Evolutionary conservation across 2,329 filamentous ascomycete genomes (phyloP).

Genomic region (Simplicillium aogashimaense): DNA sequence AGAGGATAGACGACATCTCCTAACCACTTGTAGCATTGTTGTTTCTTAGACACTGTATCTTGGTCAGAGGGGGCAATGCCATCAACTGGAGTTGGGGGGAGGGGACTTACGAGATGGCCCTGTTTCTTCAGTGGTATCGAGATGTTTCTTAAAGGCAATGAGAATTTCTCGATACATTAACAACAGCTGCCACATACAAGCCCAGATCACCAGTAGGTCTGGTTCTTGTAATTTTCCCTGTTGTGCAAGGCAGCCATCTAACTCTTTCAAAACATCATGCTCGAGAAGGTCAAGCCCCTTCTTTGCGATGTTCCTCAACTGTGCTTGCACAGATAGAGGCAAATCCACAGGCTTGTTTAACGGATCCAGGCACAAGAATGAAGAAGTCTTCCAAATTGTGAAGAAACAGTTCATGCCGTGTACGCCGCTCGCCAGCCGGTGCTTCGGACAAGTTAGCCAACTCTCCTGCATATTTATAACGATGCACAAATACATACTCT

Average conservation of each 20-base stretch:
- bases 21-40: constrained; percentile 15
- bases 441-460: constrained; percentile 16
- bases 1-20: constrained; percentile 25
- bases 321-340: constrained; percentile 28
- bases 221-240: constrained; percentile 25
- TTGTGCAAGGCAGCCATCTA: constrained; percentile 28
- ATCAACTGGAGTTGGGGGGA: too few species aligned
- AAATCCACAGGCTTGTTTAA: constrained; percentile 24
- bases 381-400: constrained; percentile 33
- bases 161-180: constrained; percentile 36
- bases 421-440: constrained; percentile 30
- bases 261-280: constrained; percentile 27
- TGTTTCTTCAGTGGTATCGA: constrained; percentile 12
- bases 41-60: background rate
- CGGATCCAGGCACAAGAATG: constrained; percentile 30
- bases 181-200: constrained; percentile 38
- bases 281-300: constrained; percentile 25
- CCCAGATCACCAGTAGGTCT: constrained; percentile 35
- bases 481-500: constrained; percentile 19
- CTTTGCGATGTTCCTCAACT: constrained; percentile 27
- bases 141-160: constrained; percentile 17
- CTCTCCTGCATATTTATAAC: too few species aligned
- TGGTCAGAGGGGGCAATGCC: background rate
- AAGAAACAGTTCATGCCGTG: constrained; percentile 39
- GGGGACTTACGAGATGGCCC: constrained; percentile 5